phyloP scores from a whole-genome alignment of 2,329 filamentous ascomycete genomes.

The Thelonectria rubi region DNA sequence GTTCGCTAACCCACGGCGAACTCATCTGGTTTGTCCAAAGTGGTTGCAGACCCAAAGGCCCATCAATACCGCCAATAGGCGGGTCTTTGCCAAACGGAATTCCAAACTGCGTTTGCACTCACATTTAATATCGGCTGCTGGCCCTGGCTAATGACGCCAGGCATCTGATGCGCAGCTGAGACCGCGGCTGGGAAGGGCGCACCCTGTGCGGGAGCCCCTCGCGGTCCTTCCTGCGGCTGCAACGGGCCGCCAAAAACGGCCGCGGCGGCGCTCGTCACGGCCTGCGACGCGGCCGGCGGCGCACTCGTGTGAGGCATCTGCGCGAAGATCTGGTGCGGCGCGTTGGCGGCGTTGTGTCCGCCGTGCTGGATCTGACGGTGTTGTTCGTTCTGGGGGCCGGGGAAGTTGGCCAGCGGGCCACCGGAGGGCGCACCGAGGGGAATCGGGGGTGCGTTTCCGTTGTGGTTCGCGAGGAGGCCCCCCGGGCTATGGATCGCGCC shows the following conservation, averaged over 20 bases:
- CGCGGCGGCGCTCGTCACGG: constrained; percentile 66
- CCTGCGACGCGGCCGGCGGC: constrained; percentile 62
- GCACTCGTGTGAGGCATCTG: constrained; percentile 61
- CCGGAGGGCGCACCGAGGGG: constrained; percentile 62
- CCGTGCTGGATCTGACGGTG: constrained; percentile 62
- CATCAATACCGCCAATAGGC: constrained; percentile 1
- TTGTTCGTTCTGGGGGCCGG: constrained; percentile 63
- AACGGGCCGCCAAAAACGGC: constrained; percentile 76
- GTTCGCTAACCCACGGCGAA: constrained; percentile 21
- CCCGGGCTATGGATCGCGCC: constrained; percentile 92
- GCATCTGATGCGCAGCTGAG: constrained; percentile 50
- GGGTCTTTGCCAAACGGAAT: neutral
- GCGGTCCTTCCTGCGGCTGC: constrained; percentile 71
- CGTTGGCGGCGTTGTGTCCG: constrained; percentile 56
- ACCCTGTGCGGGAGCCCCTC: constrained; percentile 52
- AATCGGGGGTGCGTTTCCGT: constrained; percentile 64
- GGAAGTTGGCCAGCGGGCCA: constrained; percentile 59
- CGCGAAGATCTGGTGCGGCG: constrained; percentile 67
- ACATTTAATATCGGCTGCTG: constrained; percentile 62
- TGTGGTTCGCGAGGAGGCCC: constrained; percentile 81
- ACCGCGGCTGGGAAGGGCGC: constrained; percentile 60
- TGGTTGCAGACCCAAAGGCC: constrained; percentile 26
- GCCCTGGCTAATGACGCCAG: constrained; percentile 52
- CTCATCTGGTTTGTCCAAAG: constrained; percentile 28
- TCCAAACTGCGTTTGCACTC: constrained; percentile 44